Evolutionary conservation across 2,329 filamentous ascomycete species (phyloP), one percentile per base, ranked within the genome.

Genomic region (Pezicula carpinea): DNA sequence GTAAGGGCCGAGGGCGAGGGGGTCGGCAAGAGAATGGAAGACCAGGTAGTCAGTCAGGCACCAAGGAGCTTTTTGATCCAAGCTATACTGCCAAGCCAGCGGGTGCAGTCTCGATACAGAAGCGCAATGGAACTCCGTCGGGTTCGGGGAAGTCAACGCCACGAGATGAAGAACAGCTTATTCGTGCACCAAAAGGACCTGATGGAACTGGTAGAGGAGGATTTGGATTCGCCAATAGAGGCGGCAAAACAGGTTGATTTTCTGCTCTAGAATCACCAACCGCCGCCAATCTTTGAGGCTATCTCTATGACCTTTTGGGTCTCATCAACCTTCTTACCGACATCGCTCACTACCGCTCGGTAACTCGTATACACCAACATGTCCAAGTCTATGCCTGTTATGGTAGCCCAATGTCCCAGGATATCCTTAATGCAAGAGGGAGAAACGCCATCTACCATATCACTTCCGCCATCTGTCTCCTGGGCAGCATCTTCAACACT

Each of bases 291-390:
- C 67, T 90, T 93, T 47, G 89, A 85, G 39, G 92, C 92, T 61
- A 99, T 75, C 62, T 93, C 89, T 49, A 90, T 86, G 34, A 96
- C 91, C 50, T 84, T 80, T 62, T 95, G 87, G 36, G 87, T 85
- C 63, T 90, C 86, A 50, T 75, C 73, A 66, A 73, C 61, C 64
- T 77, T 71, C 70, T 93, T 95, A 43, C 93, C 93, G 36, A 99
- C 89, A 64, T 97, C 89, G 69, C 92, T 96, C 59, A 96, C 84
- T 18, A 99, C 92, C 67, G 91, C 85, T 53, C 93, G 82, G 71
- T 89, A 99, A 43, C 82, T 95, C 48, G 93, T 99, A 66, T 85
- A 88, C 48, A 83, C 80, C 61, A 99, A 71, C 63, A 77, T 88
- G 51, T 83, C 79, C 60, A 87, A 69, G 21, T 79, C 75, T 54